Percentiles rank a stretch among this genome's conserved stretches.
These are phyloP conservation scores for Linum usitatissimum DNA, from an alignment of 345 rosid species.

Conservation along the genomic window DNA sequence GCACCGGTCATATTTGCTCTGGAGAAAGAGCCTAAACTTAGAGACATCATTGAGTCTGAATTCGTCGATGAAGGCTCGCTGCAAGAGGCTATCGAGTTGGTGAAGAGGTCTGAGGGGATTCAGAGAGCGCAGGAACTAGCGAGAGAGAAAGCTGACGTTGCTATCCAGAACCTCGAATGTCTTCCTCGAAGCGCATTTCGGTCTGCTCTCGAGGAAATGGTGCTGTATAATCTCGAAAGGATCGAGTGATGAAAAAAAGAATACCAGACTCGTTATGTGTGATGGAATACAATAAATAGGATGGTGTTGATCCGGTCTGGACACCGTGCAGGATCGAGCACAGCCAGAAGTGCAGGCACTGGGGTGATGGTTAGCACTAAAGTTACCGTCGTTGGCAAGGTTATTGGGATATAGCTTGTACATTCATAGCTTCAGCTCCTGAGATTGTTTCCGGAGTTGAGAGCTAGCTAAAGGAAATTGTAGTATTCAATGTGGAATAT, in stretches of 20 bases:
- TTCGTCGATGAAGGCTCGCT: constrained; percentile 79
- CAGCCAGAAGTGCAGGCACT: background rate
- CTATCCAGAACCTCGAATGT: constrained; percentile 52
- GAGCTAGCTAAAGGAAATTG: background rate
- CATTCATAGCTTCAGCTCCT: background rate
- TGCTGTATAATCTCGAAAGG: constrained; percentile 78
- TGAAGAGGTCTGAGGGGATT: constrained; percentile 61
- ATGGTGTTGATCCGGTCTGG: background rate
- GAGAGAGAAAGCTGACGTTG: constrained; percentile 66
- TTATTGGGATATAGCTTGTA: background rate
- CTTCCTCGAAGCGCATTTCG: constrained; percentile 55
- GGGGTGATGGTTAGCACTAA: too few relatives aligned
- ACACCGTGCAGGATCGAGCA: too few relatives aligned
- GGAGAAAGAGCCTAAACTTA: constrained; percentile 61
- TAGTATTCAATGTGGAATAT: background rate
- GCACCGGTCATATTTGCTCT: constrained; percentile 85
- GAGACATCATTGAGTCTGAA: constrained; percentile 84
- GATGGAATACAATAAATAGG: constrained; percentile 1
- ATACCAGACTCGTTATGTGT: background rate
- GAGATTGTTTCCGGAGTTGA: background rate
- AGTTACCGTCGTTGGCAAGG: too few relatives aligned
- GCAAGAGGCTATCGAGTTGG: constrained; percentile 55
- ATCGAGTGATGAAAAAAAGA: constrained; percentile 34
- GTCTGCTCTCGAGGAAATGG: constrained; percentile 71
- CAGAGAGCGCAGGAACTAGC: constrained; percentile 69